Percentiles rank a stretch among this genome's conserved stretches.
phyloP scores from a whole-genome alignment of 768 basidiomycete species.

The Grammothele lineata region DNA sequence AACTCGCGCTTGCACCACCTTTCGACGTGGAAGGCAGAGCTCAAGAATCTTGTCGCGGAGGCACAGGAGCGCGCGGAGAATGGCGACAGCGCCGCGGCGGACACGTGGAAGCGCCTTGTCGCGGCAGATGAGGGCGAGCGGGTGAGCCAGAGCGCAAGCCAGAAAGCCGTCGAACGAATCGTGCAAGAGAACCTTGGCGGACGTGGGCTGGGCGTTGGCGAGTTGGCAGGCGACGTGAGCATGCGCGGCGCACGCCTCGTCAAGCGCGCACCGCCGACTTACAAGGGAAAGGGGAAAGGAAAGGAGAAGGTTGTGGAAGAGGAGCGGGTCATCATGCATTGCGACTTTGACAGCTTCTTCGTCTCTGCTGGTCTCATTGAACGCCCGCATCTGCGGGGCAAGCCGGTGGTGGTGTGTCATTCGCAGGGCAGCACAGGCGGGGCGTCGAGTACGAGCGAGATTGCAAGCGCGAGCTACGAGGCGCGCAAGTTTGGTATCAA shows the following conservation, averaged over 20 bases:
- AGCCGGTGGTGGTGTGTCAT: slow-evolving; percentile 94
- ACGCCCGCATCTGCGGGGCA: slow-evolving; percentile 78
- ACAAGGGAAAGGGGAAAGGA: slow-evolving; percentile 47
- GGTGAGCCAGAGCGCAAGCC: slow-evolving; percentile 4
- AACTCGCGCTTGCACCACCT: slow-evolving; percentile 93
- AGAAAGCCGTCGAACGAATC: slow-evolving; percentile 30
- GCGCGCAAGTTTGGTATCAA: slow-evolving; percentile 83
- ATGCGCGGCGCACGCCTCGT: slow-evolving; percentile 41
- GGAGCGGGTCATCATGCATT: slow-evolving; percentile 77
- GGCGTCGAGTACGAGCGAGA: slow-evolving; percentile 82
- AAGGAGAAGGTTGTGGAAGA: slow-evolving; percentile 46
- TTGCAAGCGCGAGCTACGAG: slow-evolving; percentile 93
- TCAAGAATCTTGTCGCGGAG: slow-evolving; percentile 72
- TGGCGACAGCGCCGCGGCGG: slow-evolving; percentile 31
- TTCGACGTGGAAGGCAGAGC: slow-evolving; percentile 88
- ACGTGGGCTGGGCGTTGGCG: slow-evolving; percentile 19
- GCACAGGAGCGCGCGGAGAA: slow-evolving; percentile 71
- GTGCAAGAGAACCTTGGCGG: slow-evolving; percentile 25
- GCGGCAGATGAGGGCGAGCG: background rate
- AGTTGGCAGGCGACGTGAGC: slow-evolving; percentile 29
- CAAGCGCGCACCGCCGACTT: slow-evolving; percentile 43
- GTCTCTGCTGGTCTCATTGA: slow-evolving; percentile 84
- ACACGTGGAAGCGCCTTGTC: slow-evolving; percentile 1
- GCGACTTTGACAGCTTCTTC: slow-evolving; percentile 97
- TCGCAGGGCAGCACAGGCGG: slow-evolving; percentile 77